These are phyloP conservation scores for Fusarium sacchari DNA, from an alignment of 2,329 filamentous ascomycete species.

Conservation along the genomic window DNA sequence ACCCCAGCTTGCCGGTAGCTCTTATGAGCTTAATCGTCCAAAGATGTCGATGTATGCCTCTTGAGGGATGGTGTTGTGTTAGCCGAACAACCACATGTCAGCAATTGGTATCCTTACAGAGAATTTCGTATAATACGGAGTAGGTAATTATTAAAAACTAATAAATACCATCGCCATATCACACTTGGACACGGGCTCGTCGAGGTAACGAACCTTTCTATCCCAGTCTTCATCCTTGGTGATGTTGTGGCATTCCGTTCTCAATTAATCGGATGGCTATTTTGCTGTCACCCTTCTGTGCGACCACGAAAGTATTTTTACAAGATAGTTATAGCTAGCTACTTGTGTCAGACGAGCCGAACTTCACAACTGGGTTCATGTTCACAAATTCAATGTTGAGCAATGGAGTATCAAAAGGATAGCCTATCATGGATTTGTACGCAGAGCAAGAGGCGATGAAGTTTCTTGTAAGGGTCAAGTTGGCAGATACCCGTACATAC, in stretches of 20 bases:
- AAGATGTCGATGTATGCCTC: constrained; percentile 36
- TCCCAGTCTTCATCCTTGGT: not conserved
- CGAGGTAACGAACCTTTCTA: not conserved
- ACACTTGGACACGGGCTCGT: not conserved
- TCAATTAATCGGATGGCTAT: not conserved
- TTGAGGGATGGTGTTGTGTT: constrained; percentile 36
- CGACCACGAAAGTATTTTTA: not conserved
- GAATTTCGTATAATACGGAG: not conserved
- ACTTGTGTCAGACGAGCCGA: not conserved
- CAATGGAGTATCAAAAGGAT: not conserved
- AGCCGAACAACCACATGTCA: constrained; percentile 10
- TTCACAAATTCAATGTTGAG: constrained; percentile 11
- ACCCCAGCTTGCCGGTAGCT: constrained; percentile 38
- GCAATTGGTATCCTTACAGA: not conserved
- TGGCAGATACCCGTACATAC: not conserved
- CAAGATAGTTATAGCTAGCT: constrained; percentile 3
- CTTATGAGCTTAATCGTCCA: constrained; percentile 40
- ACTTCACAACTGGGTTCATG: not conserved
- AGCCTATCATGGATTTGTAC: not conserved
- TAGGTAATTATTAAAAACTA: not conserved
- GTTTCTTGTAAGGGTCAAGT: not conserved
- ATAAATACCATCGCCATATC: not conserved
- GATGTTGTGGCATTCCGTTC: not conserved
- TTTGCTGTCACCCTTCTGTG: not conserved
- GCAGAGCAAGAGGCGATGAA: not conserved